Conservation (phyloP, 2,329 filamentous ascomycete species). For the Colletotrichum eleusines region DNA sequence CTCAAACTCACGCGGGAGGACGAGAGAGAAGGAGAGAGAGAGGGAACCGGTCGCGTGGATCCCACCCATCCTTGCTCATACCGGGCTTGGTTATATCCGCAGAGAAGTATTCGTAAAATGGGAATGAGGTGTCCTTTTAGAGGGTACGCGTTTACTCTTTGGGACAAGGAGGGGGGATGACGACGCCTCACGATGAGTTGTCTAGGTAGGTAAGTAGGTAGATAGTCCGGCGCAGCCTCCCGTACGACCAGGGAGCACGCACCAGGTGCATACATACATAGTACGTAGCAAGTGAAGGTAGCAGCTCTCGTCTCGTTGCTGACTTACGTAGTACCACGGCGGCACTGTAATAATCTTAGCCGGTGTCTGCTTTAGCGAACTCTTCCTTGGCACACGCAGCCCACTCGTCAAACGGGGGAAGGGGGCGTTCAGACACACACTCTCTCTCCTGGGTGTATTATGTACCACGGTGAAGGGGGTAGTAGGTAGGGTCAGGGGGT, state of each 20-base stretch:
- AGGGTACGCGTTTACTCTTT: conserved; percentile 15
- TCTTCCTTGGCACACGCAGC: conserved; percentile 35
- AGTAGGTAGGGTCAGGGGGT: too few relatives aligned
- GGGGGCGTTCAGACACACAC: neutral
- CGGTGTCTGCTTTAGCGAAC: conserved; percentile 27
- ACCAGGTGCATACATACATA: too few relatives aligned
- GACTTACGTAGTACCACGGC: too few relatives aligned
- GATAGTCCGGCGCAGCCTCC: neutral
- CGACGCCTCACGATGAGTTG: neutral
- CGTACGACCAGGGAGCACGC: too few relatives aligned
- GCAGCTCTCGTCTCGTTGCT: conserved; percentile 6
- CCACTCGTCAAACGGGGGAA: conserved; percentile 25
- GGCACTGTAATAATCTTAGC: conserved; percentile 26
- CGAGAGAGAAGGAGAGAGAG: conserved; percentile 15
- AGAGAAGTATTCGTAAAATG: conserved; percentile 1
- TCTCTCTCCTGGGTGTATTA: neutral
- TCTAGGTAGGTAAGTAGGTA: neutral
- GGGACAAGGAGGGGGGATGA: too few relatives aligned
- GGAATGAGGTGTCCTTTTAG: conserved; percentile 9
- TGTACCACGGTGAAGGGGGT: neutral
- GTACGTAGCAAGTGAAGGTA: neutral
- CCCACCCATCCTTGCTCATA: conserved; percentile 6
- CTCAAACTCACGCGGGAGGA: conserved; percentile 7
- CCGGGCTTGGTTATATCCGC: neutral
- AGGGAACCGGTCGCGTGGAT: conserved; percentile 21